Percentiles rank a stretch among this genome's conserved stretches.
These are phyloP conservation scores for Spencermartinsiella europaea DNA, from an alignment of 805 yeast genomes.

Conservation along the genomic window DNA sequence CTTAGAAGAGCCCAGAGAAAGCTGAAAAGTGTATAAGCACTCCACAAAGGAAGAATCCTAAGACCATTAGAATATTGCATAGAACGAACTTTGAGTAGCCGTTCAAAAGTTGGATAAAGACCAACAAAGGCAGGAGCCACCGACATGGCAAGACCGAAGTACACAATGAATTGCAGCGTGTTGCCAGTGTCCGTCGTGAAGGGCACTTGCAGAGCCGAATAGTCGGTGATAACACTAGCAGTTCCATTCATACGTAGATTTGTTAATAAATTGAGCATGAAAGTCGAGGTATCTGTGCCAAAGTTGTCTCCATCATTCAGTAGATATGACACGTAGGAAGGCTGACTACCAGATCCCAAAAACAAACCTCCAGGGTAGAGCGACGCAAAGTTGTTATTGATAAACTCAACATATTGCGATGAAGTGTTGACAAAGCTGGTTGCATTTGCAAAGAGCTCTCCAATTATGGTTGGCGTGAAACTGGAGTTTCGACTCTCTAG, in stretches of 20 bases:
- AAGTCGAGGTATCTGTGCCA: slow-evolving; percentile 23
- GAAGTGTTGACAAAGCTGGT: slow-evolving; percentile 17
- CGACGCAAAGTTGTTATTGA: slow-evolving; percentile 22
- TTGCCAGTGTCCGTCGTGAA: slow-evolving; percentile 32
- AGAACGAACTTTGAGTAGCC: slow-evolving; percentile 31
- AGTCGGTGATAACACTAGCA: slow-evolving; percentile 25
- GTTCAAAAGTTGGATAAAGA: slow-evolving; percentile 33
- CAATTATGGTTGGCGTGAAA: neutral
- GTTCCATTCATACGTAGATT: slow-evolving; percentile 29
- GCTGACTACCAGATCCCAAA: slow-evolving; percentile 19
- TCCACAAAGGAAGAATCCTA: slow-evolving; percentile 31
- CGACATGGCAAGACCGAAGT: slow-evolving; percentile 33
- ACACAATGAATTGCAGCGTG: slow-evolving; percentile 31
- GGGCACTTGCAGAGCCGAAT: slow-evolving; percentile 31
- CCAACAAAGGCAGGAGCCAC: slow-evolving; percentile 34
- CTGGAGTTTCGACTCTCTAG: slow-evolving; percentile 9
- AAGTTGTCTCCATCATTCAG: slow-evolving; percentile 22
- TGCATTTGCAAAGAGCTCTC: slow-evolving; percentile 3
- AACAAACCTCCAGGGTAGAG: slow-evolving; percentile 33
- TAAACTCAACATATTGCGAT: slow-evolving; percentile 20
- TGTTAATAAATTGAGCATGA: slow-evolving; percentile 26
- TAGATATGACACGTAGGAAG: slow-evolving; percentile 26
- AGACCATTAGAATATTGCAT: slow-evolving; percentile 37
- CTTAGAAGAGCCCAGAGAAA: slow-evolving; percentile 22
- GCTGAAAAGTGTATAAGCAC: slow-evolving; percentile 29